Evolutionary conservation across 2,329 filamentous ascomycete species (phyloP), one percentile per base, ranked within the genome.

Genomic region (Bipolaris cookei): DNA sequence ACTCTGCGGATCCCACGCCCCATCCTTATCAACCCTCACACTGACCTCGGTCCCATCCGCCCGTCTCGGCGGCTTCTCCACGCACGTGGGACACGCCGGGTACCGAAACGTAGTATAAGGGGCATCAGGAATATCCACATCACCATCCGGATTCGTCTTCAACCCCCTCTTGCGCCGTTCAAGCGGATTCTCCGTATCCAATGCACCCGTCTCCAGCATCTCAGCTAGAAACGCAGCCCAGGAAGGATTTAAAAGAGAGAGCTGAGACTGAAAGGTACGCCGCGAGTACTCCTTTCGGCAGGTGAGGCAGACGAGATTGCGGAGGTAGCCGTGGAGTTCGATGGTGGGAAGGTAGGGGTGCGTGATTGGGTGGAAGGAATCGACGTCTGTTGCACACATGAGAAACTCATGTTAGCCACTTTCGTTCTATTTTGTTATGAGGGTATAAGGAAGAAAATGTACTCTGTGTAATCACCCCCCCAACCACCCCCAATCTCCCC

Each of bases 81-180:
- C 79, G 74, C 95, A 98, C 44, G 81, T 86, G 0, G 92, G 92
- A 76, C 95, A 98, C 1, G 94, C 85, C 0, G 95, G 95, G 69
- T 98, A 98, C 65, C 92, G 83, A 72, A 98, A 98, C 0, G 89
- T 94, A 13, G 87, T 89, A 75, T 98, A 98, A 1, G 92, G 90
- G 1, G 92, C 92, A 49, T 89, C 87, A 0, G 92, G 91, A 18
- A 98, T 78, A 70, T 98, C 93, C 23, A 97, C 91, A 71, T 99
- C 95, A 47, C 95, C 95, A 70, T 99, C 95, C 0, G 95, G 93
- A 67, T 98, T 98, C 32, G 91, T 88, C 73, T 88, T 90, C 61
- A 97, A 81, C 0, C 92, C 92, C 65, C 82, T 84, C 51, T 82
- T 83, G 38, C 83, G 81, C 58, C 88, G 84, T 76, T 92, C 87